phyloP scores from a whole-genome alignment of 2,329 filamentous ascomycete genomes.

The Exophiala dermatitidis region DNA sequence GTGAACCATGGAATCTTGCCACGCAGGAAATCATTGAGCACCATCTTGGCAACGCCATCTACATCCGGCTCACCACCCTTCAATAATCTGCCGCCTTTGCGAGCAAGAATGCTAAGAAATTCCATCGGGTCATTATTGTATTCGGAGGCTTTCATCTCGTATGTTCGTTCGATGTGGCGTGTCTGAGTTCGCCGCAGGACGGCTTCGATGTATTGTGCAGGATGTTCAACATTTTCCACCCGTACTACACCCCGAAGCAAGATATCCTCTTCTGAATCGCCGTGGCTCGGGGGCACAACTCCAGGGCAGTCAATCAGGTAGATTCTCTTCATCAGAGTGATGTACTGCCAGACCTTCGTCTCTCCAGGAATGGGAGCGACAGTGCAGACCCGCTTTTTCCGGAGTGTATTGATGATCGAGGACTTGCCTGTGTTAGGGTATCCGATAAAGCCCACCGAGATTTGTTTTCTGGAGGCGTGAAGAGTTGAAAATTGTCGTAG shows the following conservation, averaged over 20 bases:
- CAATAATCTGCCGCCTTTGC: constrained; percentile 77
- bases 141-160: constrained; percentile 62
- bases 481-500: constrained; percentile 87
- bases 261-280: constrained; percentile 79
- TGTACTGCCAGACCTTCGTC: constrained; percentile 97
- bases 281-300: constrained; percentile 81
- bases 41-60: constrained; percentile 92
- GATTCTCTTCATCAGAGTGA: constrained; percentile 89
- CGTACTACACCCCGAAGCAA: constrained; percentile 84
- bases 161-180: constrained; percentile 86
- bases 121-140: constrained; percentile 65
- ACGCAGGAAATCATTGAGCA: constrained; percentile 89
- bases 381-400: constrained; percentile 88
- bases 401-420: constrained; percentile 91
- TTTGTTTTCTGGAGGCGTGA: constrained; percentile 86
- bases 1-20: constrained; percentile 97
- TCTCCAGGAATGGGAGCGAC: constrained; percentile 93
- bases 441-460: constrained; percentile 80
- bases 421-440: constrained; percentile 96
- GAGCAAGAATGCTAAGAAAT: constrained; percentile 78
- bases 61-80: constrained; percentile 92
- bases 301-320: constrained; percentile 96
- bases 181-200: constrained; percentile 73
- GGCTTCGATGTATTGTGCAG: constrained; percentile 87
- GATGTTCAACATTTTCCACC: constrained; percentile 93